Evolutionary conservation across 352 stramenopile species (phyloP).

Genomic region (Globisporangium rhizosaccharum): DNA sequence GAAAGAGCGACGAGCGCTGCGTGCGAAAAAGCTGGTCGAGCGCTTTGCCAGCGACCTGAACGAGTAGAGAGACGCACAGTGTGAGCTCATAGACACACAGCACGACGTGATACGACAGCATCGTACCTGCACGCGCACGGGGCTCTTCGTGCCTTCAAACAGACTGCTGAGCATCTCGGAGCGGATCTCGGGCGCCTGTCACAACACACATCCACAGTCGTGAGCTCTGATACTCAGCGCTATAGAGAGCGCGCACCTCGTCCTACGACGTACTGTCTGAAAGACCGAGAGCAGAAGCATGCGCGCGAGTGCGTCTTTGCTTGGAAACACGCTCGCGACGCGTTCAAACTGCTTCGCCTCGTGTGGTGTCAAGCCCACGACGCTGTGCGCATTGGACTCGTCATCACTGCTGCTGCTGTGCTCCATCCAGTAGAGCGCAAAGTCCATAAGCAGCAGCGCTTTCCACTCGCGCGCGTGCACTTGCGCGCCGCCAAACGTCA

Average conservation of each 20-base stretch:
- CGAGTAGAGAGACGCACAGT: not conserved
- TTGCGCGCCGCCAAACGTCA: constrained; percentile 65
- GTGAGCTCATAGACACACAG: not conserved
- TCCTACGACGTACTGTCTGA: constrained; percentile 9
- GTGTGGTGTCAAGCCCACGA: not conserved
- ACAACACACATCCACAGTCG: not conserved
- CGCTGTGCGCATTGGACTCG: not conserved
- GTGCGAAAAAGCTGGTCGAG: constrained; percentile 20
- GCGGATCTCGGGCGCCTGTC: constrained; percentile 45
- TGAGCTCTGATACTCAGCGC: not conserved
- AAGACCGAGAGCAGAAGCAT: constrained; percentile 16
- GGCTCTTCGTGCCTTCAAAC: constrained; percentile 26
- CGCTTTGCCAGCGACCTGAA: constrained; percentile 13
- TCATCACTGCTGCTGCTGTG: constrained; percentile 4
- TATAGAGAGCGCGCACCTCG: not conserved
- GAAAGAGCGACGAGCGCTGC: constrained; percentile 25
- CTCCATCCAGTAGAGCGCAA: constrained; percentile 60
- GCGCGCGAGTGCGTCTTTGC: constrained; percentile 5
- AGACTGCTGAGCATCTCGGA: constrained; percentile 42
- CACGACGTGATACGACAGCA: not conserved
- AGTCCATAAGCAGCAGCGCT: constrained; percentile 66
- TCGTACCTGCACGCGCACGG: constrained; percentile 7
- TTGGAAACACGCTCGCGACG: not conserved
- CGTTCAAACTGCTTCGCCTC: not conserved
- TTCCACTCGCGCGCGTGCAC: constrained; percentile 74